These are phyloP conservation scores for Monilinia fructicola DNA, from an alignment of 2,329 filamentous ascomycete genomes.

Conservation along the genomic window DNA sequence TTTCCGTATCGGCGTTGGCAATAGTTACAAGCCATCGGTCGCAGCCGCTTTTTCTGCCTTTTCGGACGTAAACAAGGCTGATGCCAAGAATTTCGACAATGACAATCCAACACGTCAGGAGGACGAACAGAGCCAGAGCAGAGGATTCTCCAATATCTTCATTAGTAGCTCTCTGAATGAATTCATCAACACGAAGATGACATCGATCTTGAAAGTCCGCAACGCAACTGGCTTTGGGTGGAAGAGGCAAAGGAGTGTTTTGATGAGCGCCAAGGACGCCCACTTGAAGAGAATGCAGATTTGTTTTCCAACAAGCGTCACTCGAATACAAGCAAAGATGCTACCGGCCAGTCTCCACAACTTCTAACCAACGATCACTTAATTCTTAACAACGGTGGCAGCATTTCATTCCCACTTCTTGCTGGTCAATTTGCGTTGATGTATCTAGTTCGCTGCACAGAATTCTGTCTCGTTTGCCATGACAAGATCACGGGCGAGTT, in stretches of 20 bases:
- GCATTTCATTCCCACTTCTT: conserved; percentile 54
- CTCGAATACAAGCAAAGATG: conserved; percentile 11
- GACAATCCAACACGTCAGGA: background rate
- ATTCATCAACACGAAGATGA: conserved; percentile 65
- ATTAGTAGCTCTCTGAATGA: conserved; percentile 71
- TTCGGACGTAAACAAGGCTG: conserved; percentile 31
- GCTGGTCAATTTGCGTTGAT: conserved; percentile 75
- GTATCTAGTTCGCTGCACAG: conserved; percentile 76
- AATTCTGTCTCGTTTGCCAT: conserved; percentile 87
- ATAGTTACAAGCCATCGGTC: conserved; percentile 68
- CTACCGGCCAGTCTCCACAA: conserved; percentile 29
- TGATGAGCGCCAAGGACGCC: conserved; percentile 34
- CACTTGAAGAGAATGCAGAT: conserved; percentile 27
- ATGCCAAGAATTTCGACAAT: conserved; percentile 24
- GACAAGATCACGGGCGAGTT: conserved; percentile 63
- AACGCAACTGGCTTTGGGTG: conserved; percentile 56
- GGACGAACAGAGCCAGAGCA: background rate
- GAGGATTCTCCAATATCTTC: conserved; percentile 57
- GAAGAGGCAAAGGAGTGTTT: conserved; percentile 54
- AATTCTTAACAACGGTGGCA: conserved; percentile 31
- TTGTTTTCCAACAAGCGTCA: conserved; percentile 22
- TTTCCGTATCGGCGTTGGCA: conserved; percentile 69
- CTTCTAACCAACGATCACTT: conserved; percentile 40
- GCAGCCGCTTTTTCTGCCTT: conserved; percentile 44
- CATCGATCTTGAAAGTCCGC: conserved; percentile 61